Percentiles rank a stretch among this genome's conserved stretches.
Evolutionary conservation across 371 early-diverging fungal species (phyloP).

Genomic region (Syncephalastrum racemosum): DNA sequence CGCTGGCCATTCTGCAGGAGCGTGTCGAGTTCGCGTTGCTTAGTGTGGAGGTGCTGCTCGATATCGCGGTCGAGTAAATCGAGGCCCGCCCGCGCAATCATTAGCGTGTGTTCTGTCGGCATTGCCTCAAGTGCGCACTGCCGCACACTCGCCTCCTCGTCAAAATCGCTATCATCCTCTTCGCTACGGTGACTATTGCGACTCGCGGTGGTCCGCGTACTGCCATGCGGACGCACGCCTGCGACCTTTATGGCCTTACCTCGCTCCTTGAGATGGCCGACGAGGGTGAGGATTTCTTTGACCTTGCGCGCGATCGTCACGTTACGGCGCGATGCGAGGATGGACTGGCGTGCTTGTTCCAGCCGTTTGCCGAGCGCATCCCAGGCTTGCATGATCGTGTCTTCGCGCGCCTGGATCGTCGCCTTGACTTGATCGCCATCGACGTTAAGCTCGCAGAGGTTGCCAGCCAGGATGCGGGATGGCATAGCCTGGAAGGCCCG

Average conservation of each 20-base stretch:
- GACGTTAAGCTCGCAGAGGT: constrained; percentile 26
- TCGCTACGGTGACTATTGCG: constrained; percentile 3
- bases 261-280: constrained; percentile 46
- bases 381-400: constrained; percentile 37
- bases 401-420: constrained; percentile 28
- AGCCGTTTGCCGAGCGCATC: constrained; percentile 29
- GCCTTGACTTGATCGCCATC: constrained; percentile 23
- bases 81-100: constrained; percentile 40
- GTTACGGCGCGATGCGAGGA: constrained; percentile 32
- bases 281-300: constrained; percentile 43
- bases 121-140: constrained; percentile 37
- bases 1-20: constrained; percentile 27
- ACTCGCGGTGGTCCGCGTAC: constrained; percentile 4
- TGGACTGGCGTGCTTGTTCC: constrained; percentile 14
- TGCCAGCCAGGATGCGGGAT: constrained; percentile 25
- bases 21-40: constrained; percentile 38
- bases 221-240: background rate
- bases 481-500: constrained; percentile 42
- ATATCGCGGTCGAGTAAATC: constrained; percentile 44
- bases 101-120: constrained; percentile 44
- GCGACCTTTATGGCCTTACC: constrained; percentile 20
- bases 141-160: constrained; percentile 26
- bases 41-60: constrained; percentile 35
- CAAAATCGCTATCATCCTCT: constrained; percentile 14
- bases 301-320: constrained; percentile 47